Percentiles rank a stretch among this genome's conserved stretches.
These are phyloP conservation scores for Dimocarpus longan DNA, from an alignment of 345 rosid species.

Conservation along the genomic window DNA sequence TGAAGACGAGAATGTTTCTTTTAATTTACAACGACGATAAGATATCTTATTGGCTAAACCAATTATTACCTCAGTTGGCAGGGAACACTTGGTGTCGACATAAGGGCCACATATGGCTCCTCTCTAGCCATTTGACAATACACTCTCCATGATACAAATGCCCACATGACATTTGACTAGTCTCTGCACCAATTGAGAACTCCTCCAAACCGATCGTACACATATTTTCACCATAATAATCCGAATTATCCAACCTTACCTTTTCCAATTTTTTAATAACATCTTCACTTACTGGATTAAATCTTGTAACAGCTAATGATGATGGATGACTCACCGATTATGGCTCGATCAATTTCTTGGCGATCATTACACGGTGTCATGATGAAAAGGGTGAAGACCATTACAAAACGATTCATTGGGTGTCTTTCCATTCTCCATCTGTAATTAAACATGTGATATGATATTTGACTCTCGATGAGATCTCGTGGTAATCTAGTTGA, in stretches of 20 bases:
- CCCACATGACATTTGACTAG: not conserved
- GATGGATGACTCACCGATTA: not conserved
- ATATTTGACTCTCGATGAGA: too few species aligned
- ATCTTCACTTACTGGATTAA: not conserved
- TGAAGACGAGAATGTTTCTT: too few species aligned
- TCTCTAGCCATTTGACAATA: not conserved
- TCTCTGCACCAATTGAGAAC: not conserved
- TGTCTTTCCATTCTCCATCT: not conserved
- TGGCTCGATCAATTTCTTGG: not conserved
- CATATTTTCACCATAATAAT: not conserved
- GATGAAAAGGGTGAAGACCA: not conserved
- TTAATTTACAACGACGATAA: too few species aligned
- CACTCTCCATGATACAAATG: not conserved
- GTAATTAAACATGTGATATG: too few species aligned
- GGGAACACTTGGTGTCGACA: not conserved
- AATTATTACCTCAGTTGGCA: too few species aligned
- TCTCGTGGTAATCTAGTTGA: not conserved
- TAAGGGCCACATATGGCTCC: not conserved
- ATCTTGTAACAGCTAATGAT: not conserved
- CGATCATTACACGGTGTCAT: not conserved
- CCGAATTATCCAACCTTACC: not conserved
- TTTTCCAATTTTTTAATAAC: not conserved
- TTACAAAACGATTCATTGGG: not conserved
- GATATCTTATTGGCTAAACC: too few species aligned
- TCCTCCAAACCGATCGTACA: not conserved